Conservation (phyloP, 192 early-diverging fungal species). For the Coemansia sp. region DNA sequence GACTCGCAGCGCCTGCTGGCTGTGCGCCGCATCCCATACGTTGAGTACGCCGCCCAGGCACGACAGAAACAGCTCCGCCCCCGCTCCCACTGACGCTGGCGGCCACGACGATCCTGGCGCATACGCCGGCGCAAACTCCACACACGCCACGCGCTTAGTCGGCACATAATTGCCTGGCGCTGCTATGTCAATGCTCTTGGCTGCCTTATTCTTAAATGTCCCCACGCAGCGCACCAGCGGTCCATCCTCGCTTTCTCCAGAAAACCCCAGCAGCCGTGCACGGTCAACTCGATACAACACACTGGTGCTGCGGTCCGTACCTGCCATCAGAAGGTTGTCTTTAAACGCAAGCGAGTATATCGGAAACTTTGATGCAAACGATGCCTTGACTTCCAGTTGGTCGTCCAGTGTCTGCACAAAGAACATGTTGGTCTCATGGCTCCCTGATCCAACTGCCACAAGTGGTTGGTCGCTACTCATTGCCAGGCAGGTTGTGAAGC, state of each 20-base stretch:
- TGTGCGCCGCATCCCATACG: constrained; percentile 46
- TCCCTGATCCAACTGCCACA: constrained; percentile 51
- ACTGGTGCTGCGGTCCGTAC: constrained; percentile 50
- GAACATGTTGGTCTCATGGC: constrained; percentile 54
- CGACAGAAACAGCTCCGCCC: constrained; percentile 42
- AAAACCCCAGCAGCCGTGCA: constrained; percentile 36
- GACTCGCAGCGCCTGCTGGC: constrained; percentile 34
- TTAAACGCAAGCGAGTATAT: constrained; percentile 52
- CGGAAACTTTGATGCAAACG: constrained; percentile 56
- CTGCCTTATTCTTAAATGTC: constrained; percentile 54
- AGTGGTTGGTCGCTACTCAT: constrained; percentile 49
- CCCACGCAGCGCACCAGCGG: constrained; percentile 46
- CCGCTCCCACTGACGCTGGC: constrained; percentile 16
- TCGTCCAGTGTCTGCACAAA: constrained; percentile 53
- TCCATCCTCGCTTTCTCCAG: constrained; percentile 17
- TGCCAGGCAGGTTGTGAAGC: constrained; percentile 55
- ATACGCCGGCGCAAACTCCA: constrained; percentile 53
- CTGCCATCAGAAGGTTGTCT: constrained; percentile 42
- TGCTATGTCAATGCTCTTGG: constrained; percentile 48
- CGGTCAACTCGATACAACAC: constrained; percentile 55
- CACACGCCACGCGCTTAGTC: constrained; percentile 40
- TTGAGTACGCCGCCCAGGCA: constrained; percentile 50
- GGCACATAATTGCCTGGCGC: constrained; percentile 50
- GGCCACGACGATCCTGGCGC: constrained; percentile 11
- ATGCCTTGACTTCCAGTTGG: constrained; percentile 51